A percentile compares a stretch with the other conserved stretches of the same genome.
phyloP scores from a whole-genome alignment of 257 asterid genomes.

The Eucommia ulmoides region DNA sequence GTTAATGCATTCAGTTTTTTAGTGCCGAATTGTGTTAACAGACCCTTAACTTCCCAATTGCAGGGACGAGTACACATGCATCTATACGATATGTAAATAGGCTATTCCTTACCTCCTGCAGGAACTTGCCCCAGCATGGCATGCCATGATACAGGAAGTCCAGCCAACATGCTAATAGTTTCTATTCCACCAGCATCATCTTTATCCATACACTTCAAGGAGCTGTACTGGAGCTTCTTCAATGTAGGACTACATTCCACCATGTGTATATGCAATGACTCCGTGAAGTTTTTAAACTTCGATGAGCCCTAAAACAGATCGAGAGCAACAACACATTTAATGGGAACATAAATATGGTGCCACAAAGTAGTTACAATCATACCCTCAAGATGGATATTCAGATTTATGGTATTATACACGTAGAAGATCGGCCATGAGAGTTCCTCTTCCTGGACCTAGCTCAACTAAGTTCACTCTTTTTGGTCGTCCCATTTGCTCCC shows the following conservation, averaged over 20 bases:
- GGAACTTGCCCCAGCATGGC: conserved; percentile 84
- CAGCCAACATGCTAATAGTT: conserved; percentile 44
- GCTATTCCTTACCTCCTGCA: conserved; percentile 53
- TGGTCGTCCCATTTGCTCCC: conserved; percentile 99
- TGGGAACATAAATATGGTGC: not conserved
- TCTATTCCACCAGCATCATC: conserved; percentile 25
- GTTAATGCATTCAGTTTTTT: too few species aligned
- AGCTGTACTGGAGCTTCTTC: conserved; percentile 62
- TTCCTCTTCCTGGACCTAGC: conserved; percentile 99
- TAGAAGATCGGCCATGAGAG: conserved; percentile 89
- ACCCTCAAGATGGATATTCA: not conserved
- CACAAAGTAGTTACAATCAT: too few species aligned
- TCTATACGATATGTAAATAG: too few species aligned
- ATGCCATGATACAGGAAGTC: conserved; percentile 88
- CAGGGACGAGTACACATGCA: too few species aligned
- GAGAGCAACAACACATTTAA: conserved; percentile 4
- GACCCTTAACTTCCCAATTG: too few species aligned
- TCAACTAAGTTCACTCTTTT: conserved; percentile 68
- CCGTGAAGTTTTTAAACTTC: conserved; percentile 65
- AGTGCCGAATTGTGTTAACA: too few species aligned
- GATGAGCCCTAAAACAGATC: conserved; percentile 73
- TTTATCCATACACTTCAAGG: conserved; percentile 49
- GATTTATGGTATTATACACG: conserved; percentile 37
- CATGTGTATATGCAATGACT: conserved; percentile 67
- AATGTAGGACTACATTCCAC: conserved; percentile 92